Conservation (phyloP, 1,139 yeast genomes). For the Saccharomycopsis hybrid region DNA sequence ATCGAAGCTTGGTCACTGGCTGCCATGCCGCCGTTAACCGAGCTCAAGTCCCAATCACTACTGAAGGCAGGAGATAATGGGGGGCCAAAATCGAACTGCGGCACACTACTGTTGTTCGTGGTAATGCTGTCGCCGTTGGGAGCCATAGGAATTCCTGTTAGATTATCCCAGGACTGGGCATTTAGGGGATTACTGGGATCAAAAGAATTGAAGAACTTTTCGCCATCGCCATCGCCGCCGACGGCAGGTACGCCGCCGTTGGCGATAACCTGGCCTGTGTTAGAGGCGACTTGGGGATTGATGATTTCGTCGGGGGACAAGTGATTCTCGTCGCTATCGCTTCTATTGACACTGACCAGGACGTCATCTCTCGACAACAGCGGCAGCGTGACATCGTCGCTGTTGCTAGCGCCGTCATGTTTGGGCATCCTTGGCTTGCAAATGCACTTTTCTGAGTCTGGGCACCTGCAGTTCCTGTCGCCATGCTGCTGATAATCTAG, state of each 20-base stretch:
- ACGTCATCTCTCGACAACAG: neutral
- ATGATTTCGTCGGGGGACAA: too few species aligned
- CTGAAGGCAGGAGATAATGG: constrained; percentile 15
- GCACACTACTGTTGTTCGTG: neutral
- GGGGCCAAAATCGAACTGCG: neutral
- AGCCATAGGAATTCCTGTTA: neutral
- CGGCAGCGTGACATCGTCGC: too few species aligned
- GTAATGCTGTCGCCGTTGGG: neutral
- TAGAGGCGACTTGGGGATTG: neutral
- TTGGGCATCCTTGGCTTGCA: constrained; percentile 18
- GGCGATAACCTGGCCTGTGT: neutral
- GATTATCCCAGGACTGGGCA: constrained; percentile 12
- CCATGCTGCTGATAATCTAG: neutral
- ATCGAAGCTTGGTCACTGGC: constrained; percentile 9
- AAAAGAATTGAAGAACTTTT: too few species aligned
- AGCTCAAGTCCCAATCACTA: constrained; percentile 21
- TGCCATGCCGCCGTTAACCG: constrained; percentile 5
- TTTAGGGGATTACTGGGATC: neutral
- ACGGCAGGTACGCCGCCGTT: too few species aligned
- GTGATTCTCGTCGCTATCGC: too few species aligned
- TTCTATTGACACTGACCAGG: too few species aligned
- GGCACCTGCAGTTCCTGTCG: constrained; percentile 16
- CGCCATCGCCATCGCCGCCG: neutral
- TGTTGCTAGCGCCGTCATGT: too few species aligned
- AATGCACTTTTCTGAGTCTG: constrained; percentile 15